phyloP scores from a whole-genome alignment of 2,329 filamentous ascomycete species.

The Penicillium brasilianum region DNA sequence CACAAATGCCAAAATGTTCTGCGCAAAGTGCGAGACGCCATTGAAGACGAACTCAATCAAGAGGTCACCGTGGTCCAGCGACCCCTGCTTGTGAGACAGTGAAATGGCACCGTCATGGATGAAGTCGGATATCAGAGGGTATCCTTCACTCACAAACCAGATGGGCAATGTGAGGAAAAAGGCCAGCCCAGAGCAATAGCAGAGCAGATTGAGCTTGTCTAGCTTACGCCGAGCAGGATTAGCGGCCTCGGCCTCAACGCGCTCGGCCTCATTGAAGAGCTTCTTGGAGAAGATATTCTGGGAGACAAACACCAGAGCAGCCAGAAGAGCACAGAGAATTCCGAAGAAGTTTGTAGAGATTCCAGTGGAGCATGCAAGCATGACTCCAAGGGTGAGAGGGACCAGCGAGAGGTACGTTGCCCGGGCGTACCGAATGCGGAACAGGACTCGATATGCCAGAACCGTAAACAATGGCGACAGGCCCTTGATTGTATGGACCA shows the following conservation, averaged over 20 bases:
- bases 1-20: conserved; percentile 94
- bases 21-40: conserved; percentile 92
- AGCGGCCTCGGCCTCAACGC: conserved; percentile 75
- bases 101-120: conserved; percentile 79
- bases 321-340: conserved; percentile 84
- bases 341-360: conserved; percentile 88
- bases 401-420: conserved; percentile 87
- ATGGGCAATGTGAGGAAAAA: conserved; percentile 87
- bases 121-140: conserved; percentile 76
- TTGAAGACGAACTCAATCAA: conserved; percentile 94
- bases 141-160: conserved; percentile 91
- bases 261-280: conserved; percentile 91
- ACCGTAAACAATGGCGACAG: conserved; percentile 96
- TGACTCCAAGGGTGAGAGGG: conserved; percentile 92
- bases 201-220: conserved; percentile 95
- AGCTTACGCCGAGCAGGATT: conserved; percentile 72
- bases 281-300: conserved; percentile 99
- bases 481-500: conserved; percentile 98
- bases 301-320: conserved; percentile 93
- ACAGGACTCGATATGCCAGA: conserved; percentile 85
- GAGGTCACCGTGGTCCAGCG: conserved; percentile 66
- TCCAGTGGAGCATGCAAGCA: conserved; percentile 92
- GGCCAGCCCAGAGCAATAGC: conserved; percentile 93
- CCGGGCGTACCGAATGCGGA: conserved; percentile 82
- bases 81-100: conserved; percentile 75